Base-by-base conservation (phyloP, 345 rosid genomes). In the Gossypium australe region DNA sequence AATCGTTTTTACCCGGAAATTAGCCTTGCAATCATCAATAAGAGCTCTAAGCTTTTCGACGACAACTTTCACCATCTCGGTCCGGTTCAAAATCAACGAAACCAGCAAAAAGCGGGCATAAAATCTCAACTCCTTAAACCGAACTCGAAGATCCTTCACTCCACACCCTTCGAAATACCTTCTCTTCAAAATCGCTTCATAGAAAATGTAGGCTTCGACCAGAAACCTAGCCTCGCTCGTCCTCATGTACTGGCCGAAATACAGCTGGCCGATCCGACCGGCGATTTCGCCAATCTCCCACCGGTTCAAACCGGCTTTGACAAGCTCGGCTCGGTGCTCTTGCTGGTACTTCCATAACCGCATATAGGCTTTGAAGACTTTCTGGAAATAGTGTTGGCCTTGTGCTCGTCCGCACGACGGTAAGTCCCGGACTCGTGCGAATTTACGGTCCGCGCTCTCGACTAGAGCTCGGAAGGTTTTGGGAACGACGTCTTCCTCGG, bases 271-370 rank as follows among this genome's bases (percentile, higher is more conserved):
- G 89, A 96, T 96, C 81, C 99, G 94, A 82, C 98, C 87, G 12
- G 99, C 99, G 89, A 95, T 92, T 91, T 95, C 97, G 41, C 99
- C 99, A 71, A 95, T 93, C 81, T 95, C 99, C 97, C 97, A 95
- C 13, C 99, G 92, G 79, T 88, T 87, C 69, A 93, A 80, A 24
- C 99, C 99, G n/a, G 92, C 78, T 6, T 80, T 85, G 3, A 96
- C 88, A 27, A 96, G 94, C 79, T 76, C 82, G 2, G 87, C 14
- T 79, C 99, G 81, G 82, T 93, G 80, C 27, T 85, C 90, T 61
- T 93, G 99, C 89, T 96, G 99, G 84, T 82, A 93, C 88, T 86
- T 96, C 99, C 99, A 96, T 2, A 96, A 85, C 49, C 93, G 86
- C 98, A 89, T 91, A 76, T 96, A 91, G 17, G 99, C 94, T 80